Conservation (phyloP, 208 protist genomes). For the Wallacemonas collosoma region DNA sequence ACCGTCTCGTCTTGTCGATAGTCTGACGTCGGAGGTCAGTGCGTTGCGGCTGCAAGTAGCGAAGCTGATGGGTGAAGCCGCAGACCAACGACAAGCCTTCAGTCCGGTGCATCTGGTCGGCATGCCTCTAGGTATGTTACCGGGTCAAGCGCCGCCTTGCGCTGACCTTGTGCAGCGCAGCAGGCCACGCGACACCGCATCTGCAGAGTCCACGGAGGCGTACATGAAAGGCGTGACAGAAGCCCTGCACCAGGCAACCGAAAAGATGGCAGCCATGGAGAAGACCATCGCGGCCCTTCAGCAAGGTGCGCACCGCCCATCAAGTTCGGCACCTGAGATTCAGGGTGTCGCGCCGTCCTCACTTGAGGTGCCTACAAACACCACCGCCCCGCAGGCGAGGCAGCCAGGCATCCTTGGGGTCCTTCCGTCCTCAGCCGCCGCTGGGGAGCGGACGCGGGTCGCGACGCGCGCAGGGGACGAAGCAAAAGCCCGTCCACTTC, state of each 20-base stretch:
- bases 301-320: background rate
- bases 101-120: slow-evolving; percentile 10
- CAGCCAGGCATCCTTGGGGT: background rate
- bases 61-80: slow-evolving; percentile 34
- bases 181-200: background rate
- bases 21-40: slow-evolving; percentile 36
- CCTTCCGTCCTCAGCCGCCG: background rate
- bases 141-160: background rate
- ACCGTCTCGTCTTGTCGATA: background rate
- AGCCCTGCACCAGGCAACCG: slow-evolving; percentile 21
- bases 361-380: too few relatives aligned
- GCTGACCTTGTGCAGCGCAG: background rate
- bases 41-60: slow-evolving; percentile 44
- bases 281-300: slow-evolving; percentile 11
- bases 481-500: background rate
- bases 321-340: too few relatives aligned
- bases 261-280: slow-evolving; percentile 25
- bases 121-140: slow-evolving; percentile 13
- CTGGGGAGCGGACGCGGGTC: too few relatives aligned
- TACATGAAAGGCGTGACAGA: slow-evolving; percentile 16
- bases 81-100: slow-evolving; percentile 26
- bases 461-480: too few relatives aligned
- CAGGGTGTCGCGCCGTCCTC: too few relatives aligned
- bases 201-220: background rate
- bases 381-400: too few relatives aligned